Percentiles rank a stretch among this genome's conserved stretches.
Evolutionary conservation across 768 basidiomycete species (phyloP).

Genomic region (Suillus tomentosus): DNA sequence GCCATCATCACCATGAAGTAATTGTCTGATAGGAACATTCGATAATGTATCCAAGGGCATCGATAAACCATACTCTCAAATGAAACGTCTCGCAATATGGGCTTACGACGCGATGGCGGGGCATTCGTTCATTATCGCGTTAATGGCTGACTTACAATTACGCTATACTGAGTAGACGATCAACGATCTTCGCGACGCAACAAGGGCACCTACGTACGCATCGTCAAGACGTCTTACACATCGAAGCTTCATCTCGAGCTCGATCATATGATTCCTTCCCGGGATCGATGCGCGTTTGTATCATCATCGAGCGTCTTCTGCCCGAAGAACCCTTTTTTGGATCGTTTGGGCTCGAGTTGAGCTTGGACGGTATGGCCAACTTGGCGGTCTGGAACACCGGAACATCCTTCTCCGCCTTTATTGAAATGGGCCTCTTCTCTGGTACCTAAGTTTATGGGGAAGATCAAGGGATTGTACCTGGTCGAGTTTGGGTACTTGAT

Average conservation of each 20-base stretch:
- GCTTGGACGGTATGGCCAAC: background rate
- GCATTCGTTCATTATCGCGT: background rate
- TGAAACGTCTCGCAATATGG: constrained; percentile 2
- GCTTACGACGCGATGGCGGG: background rate
- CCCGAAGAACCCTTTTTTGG: background rate
- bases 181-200: background rate
- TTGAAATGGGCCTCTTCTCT: background rate
- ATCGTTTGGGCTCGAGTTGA: background rate
- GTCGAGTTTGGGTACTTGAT: background rate
- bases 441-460: background rate
- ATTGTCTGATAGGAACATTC: background rate
- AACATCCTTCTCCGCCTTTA: background rate
- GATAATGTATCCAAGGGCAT: background rate
- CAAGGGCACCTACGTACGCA: background rate
- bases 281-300: background rate
- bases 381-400: background rate
- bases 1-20: background rate
- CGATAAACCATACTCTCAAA: background rate
- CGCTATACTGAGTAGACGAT: background rate
- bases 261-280: background rate
- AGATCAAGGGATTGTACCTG: background rate
- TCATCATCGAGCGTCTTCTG: background rate
- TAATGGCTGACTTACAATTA: background rate
- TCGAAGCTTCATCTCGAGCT: constrained; percentile 2
- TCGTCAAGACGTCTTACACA: background rate